phyloP scores from a whole-genome alignment of 2,329 filamentous ascomycete genomes.

The Lizonia empirigonia region DNA sequence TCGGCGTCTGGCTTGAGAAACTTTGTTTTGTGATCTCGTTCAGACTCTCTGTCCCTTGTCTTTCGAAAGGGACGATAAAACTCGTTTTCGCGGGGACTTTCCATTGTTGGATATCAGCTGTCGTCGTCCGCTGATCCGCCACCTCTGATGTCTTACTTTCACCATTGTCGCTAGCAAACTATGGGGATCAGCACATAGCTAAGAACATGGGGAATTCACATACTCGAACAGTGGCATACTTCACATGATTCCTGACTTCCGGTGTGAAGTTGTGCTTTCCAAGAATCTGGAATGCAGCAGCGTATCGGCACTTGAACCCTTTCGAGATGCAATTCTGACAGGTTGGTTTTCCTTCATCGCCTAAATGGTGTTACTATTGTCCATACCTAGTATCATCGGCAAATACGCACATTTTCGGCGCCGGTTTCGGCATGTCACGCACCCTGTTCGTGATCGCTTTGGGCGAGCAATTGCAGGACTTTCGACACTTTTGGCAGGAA shows the following conservation, averaged over 20 bases:
- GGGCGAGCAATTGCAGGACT: slow-evolving; percentile 11
- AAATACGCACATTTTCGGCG: slow-evolving; percentile 55
- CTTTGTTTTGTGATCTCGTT: neutral
- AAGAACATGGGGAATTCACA: neutral
- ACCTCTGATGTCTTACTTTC: neutral
- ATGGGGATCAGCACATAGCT: neutral
- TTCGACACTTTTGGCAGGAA: slow-evolving; percentile 10
- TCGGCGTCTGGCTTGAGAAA: slow-evolving; percentile 8
- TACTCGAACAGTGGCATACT: slow-evolving; percentile 25
- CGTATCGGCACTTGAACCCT: slow-evolving; percentile 57
- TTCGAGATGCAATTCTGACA: slow-evolving; percentile 57
- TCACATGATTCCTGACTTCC: slow-evolving; percentile 22
- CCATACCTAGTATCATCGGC: neutral
- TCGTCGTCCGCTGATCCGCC: neutral
- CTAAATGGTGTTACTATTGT: slow-evolving; percentile 35
- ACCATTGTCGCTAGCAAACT: slow-evolving; percentile 2
- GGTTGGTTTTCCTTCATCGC: slow-evolving; percentile 58
- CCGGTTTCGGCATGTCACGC: slow-evolving; percentile 56
- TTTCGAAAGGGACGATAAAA: neutral
- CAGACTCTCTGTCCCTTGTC: neutral
- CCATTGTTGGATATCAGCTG: neutral
- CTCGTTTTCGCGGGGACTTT: neutral
- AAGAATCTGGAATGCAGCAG: slow-evolving; percentile 55
- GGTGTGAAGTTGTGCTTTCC: slow-evolving; percentile 57
- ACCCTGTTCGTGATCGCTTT: slow-evolving; percentile 50